These are phyloP conservation scores for Eremochloa ophiuroides DNA, from an alignment of 176 grass and related monocot genomes.

Conservation along the genomic window DNA sequence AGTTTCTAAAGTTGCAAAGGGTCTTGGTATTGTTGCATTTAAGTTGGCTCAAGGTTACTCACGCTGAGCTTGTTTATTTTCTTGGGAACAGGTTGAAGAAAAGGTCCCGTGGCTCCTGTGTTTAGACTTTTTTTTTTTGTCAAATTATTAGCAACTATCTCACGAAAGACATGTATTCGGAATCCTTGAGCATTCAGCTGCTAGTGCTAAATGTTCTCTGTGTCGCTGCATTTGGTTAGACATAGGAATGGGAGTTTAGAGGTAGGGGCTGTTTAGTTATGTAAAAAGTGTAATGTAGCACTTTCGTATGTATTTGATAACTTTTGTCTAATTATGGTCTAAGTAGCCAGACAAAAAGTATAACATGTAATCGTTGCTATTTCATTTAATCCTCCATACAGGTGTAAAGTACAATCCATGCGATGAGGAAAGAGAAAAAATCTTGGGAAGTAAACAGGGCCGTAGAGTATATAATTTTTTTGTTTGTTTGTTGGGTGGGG, in stretches of 20 bases:
- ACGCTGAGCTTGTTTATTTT: background rate
- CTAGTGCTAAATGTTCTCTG: background rate
- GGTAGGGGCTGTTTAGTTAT: no score
- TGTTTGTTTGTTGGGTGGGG: background rate
- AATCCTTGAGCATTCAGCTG: background rate
- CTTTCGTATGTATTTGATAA: no score
- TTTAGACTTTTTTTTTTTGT: background rate
- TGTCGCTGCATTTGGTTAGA: background rate
- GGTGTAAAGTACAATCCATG: no score
- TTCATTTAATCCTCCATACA: no score
- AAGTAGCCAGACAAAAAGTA: no score
- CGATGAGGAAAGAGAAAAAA: no score
- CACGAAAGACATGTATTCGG: background rate
- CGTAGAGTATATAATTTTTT: background rate
- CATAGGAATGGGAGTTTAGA: background rate
- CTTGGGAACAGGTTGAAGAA: background rate
- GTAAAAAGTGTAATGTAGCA: no score
- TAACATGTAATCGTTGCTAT: no score
- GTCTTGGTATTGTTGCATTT: background rate
- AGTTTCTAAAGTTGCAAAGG: slow-evolving; percentile 9
- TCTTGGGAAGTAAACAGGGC: no score
- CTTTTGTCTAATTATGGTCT: no score
- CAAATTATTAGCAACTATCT: background rate
- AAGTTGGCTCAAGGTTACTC: background rate
- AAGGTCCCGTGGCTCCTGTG: no score